phyloP scores from a whole-genome alignment of 2,329 filamentous ascomycete genomes.

The Apiospora koreana region DNA sequence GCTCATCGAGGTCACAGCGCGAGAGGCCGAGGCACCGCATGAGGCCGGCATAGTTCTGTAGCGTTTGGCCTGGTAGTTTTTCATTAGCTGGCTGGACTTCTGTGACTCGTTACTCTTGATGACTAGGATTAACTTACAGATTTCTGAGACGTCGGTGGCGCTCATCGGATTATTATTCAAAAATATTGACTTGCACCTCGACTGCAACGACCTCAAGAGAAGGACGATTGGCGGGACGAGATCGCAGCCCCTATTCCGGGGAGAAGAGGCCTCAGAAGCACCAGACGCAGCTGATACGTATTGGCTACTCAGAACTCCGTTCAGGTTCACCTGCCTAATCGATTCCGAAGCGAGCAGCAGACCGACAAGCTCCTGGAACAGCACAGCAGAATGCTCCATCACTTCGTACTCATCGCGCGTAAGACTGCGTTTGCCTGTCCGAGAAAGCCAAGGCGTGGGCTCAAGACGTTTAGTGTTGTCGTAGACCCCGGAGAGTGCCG shows the following conservation, averaged over 20 bases:
- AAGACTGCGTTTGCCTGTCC: conserved; percentile 50
- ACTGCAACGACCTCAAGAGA: conserved; percentile 47
- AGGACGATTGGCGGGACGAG: conserved; percentile 51
- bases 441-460: conserved; percentile 51
- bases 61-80: conserved; percentile 23
- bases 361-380: conserved; percentile 59
- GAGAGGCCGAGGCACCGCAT: conserved; percentile 53
- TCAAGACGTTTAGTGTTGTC: conserved; percentile 48
- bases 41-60: conserved; percentile 35
- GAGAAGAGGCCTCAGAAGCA: background rate
- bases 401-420: conserved; percentile 49
- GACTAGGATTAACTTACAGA: conserved; percentile 38
- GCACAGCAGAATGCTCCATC: conserved; percentile 49
- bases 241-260: conserved; percentile 31
- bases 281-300: conserved; percentile 8
- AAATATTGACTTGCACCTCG: conserved; percentile 51
- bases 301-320: conserved; percentile 39
- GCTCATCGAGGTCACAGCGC: conserved; percentile 52
- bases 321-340: conserved; percentile 55
- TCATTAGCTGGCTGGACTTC: conserved; percentile 12
- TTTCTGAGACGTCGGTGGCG: conserved; percentile 47
- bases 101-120: background rate
- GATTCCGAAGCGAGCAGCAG: conserved; percentile 57
- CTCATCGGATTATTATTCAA: conserved; percentile 52
- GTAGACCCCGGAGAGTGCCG: conserved; percentile 38